Evolutionary conservation across 495 filamentous ascomycete species (phyloP).

Genomic region (Daldinia vernicosa): DNA sequence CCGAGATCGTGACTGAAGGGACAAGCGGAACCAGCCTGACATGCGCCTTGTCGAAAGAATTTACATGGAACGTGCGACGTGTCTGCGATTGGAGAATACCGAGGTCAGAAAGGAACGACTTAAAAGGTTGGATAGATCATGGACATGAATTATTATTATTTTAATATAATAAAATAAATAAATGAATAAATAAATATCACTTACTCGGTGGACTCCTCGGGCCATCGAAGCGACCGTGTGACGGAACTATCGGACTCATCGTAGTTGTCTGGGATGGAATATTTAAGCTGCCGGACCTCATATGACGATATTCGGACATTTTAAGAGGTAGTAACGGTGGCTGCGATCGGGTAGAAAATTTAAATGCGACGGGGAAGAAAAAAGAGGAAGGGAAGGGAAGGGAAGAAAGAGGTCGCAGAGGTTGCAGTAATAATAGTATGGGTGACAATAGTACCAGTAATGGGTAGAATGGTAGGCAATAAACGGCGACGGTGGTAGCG

Average conservation of each 20-base stretch:
- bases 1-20: constrained; percentile 94
- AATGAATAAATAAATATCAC: constrained; percentile 39
- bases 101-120: constrained; percentile 9
- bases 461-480: constrained; percentile 6
- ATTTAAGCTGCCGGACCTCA: constrained; percentile 62
- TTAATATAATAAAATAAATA: no score
- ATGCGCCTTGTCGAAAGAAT: constrained; percentile 95
- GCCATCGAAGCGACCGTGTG: constrained; percentile 65
- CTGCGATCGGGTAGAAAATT: constrained; percentile 30
- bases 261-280: constrained; percentile 54
- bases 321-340: constrained; percentile 44
- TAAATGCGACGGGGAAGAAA: constrained; percentile 12
- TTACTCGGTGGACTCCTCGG: constrained; percentile 86
- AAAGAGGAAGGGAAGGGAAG: neutral
- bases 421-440: constrained; percentile 4
- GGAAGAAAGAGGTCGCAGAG: constrained; percentile 26
- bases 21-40: constrained; percentile 94
- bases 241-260: constrained; percentile 54
- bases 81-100: constrained; percentile 63
- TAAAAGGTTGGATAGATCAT: neutral
- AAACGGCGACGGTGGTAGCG: constrained; percentile 27
- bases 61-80: constrained; percentile 99
- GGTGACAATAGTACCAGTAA: constrained; percentile 1
- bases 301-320: constrained; percentile 60
- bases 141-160: no score